phyloP scores from a whole-genome alignment of 192 early-diverging fungal species.

The Spizellomyces sp. region DNA sequence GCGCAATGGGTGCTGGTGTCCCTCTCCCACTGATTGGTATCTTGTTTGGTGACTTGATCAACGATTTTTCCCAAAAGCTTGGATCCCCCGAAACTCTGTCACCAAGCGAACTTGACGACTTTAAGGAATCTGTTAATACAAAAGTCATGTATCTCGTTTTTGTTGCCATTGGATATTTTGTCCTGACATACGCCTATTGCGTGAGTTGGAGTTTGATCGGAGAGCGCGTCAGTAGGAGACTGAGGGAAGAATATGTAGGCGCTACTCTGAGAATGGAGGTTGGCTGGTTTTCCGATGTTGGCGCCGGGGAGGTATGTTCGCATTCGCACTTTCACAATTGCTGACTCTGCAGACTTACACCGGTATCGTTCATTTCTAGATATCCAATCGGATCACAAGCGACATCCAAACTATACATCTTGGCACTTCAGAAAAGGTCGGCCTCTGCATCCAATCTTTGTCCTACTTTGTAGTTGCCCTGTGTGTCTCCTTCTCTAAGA shows the following conservation, averaged over 20 bases:
- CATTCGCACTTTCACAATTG: neutral
- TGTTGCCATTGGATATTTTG: constrained; percentile 10
- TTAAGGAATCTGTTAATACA: neutral
- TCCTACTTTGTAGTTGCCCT: constrained; percentile 14
- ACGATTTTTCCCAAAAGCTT: neutral
- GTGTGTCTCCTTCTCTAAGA: constrained; percentile 33
- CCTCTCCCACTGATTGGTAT: constrained; percentile 11
- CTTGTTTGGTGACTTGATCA: constrained; percentile 12
- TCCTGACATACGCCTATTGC: constrained; percentile 2
- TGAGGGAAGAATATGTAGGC: neutral
- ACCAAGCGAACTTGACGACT: constrained; percentile 1
- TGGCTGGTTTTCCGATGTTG: neutral
- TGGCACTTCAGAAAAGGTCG: constrained; percentile 36
- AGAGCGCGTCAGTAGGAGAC: neutral
- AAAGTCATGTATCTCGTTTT: neutral
- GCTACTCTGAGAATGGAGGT: constrained; percentile 8
- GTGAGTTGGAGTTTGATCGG: constrained; percentile 14
- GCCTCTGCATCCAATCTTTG: constrained; percentile 15
- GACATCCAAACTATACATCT: constrained; percentile 20
- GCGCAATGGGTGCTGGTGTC: constrained; percentile 2
- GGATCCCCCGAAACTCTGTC: constrained; percentile 2
- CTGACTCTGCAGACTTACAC: neutral
- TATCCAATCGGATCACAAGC: neutral
- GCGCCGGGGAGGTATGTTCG: constrained; percentile 4
- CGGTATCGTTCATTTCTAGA: neutral